Percentiles rank a stretch among this genome's conserved stretches.
These are phyloP conservation scores for Dictyostelium purpureum DNA, from an alignment of 78 protist species.

Conservation along the genomic window DNA sequence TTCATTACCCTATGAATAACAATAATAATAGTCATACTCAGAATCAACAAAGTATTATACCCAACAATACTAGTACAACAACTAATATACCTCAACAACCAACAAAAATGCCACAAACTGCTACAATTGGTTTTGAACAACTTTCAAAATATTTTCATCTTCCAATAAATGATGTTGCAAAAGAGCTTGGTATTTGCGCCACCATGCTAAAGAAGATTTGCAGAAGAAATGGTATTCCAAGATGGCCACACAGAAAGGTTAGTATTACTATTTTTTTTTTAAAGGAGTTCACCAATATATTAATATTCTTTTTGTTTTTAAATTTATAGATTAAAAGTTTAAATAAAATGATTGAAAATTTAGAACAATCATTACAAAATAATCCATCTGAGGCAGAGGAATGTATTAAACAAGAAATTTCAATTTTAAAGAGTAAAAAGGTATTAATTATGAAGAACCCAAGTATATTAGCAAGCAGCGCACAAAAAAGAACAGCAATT, in stretches of 20 bases:
- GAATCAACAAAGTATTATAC: not conserved
- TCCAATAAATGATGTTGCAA: conserved; percentile 79
- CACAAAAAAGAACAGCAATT: conserved; percentile 53
- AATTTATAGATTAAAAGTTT: conserved; percentile 52
- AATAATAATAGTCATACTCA: not conserved
- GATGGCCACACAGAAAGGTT: conserved; percentile 86
- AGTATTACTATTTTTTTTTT: not conserved
- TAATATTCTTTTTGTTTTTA: not conserved
- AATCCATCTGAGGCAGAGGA: conserved; percentile 70
- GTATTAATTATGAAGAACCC: conserved; percentile 77
- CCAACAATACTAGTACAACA: not conserved
- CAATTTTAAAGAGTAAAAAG: conserved; percentile 58
- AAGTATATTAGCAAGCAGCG: conserved; percentile 35
- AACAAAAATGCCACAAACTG: conserved; percentile 72
- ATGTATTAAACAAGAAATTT: conserved; percentile 66
- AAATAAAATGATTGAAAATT: conserved; percentile 72
- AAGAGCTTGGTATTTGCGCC: conserved; percentile 83
- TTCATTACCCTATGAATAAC: not conserved
- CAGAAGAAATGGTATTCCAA: conserved; percentile 75
- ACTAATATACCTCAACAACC: not conserved
- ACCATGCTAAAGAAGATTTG: conserved; percentile 83
- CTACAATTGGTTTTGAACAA: conserved; percentile 68
- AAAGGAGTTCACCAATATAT: not conserved
- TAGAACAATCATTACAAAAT: conserved; percentile 57
- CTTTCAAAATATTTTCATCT: conserved; percentile 74